These are phyloP conservation scores for Lagenaria siceraria DNA, from an alignment of 306 rosid genomes.

Conservation along the genomic window DNA sequence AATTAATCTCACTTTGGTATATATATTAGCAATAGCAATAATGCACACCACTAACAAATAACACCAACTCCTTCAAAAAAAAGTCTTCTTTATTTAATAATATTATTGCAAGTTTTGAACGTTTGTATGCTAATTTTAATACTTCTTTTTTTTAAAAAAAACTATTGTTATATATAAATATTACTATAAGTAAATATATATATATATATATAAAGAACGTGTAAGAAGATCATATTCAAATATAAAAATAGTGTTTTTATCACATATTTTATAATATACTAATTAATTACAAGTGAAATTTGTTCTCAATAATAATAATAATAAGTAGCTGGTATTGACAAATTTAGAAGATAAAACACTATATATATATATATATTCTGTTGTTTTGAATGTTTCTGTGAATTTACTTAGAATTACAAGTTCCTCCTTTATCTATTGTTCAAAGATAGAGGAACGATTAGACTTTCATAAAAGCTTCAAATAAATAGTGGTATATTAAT, in stretches of 20 bases:
- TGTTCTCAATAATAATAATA: too few relatives aligned
- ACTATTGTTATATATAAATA: too few relatives aligned
- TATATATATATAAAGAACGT: too few relatives aligned
- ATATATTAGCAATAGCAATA: too few relatives aligned
- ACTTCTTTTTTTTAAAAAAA: neutral
- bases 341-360: neutral
- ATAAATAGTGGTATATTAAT: neutral
- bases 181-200: too few relatives aligned
- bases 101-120: neutral
- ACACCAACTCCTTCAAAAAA: neutral
- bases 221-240: too few relatives aligned
- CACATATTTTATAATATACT: too few relatives aligned
- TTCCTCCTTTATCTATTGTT: neutral
- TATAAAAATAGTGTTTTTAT: too few relatives aligned
- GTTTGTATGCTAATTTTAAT: neutral
- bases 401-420: neutral
- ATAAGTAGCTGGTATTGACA: neutral
- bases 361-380: neutral
- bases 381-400: neutral
- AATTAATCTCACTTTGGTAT: too few relatives aligned
- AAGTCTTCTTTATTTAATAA: neutral
- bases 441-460: neutral
- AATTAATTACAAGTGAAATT: too few relatives aligned
- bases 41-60: conserved; percentile 7
- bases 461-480: neutral